phyloP scores from a whole-genome alignment of 208 protist species.

The Leishmania gerbilli region DNA sequence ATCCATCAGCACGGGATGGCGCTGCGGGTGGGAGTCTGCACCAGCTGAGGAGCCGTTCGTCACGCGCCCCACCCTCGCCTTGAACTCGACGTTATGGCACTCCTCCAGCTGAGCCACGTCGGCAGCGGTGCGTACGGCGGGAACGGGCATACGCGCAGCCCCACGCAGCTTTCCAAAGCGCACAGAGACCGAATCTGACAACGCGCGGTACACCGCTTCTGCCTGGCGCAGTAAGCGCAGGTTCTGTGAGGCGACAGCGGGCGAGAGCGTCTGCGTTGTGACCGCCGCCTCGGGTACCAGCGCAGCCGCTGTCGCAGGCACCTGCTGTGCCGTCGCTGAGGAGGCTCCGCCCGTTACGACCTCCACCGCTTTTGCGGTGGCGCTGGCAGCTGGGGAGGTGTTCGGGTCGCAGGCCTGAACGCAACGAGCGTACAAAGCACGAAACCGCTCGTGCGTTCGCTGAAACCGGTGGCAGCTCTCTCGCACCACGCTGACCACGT shows the following conservation, averaged over 20 bases:
- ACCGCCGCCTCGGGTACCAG: neutral
- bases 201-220: constrained; percentile 38
- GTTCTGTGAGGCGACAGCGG: constrained; percentile 13
- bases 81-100: constrained; percentile 80
- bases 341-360: neutral
- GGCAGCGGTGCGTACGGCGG: constrained; percentile 36
- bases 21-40: neutral
- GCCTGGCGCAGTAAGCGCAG: constrained; percentile 18
- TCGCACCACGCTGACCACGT: constrained; percentile 46
- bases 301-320: neutral
- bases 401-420: neutral
- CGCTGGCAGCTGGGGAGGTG: neutral
- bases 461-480: constrained; percentile 60
- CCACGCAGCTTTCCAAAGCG: constrained; percentile 62
- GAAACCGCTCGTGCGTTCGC: constrained; percentile 30
- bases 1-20: constrained; percentile 35
- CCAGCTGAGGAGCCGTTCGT: neutral
- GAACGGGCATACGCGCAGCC: constrained; percentile 23
- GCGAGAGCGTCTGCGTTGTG: neutral
- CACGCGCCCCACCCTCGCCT: constrained; percentile 33
- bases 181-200: constrained; percentile 69
- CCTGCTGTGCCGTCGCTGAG: neutral
- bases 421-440: constrained; percentile 11
- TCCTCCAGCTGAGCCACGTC: constrained; percentile 63
- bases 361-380: neutral